These are phyloP conservation scores for Pichia sp. DNA, from an alignment of 1,139 yeast genomes.

Conservation along the genomic window DNA sequence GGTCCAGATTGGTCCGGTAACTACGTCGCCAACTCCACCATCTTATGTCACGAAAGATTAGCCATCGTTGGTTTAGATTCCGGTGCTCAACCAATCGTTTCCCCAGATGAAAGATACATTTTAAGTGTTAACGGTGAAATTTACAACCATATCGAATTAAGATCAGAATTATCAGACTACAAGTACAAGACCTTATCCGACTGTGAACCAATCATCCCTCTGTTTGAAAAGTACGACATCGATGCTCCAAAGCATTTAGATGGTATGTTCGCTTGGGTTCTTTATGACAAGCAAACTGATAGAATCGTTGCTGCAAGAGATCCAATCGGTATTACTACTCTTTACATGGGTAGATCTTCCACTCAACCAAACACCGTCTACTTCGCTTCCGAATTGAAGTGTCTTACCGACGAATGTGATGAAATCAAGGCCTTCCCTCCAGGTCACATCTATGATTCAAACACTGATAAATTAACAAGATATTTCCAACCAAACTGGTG, in stretches of 20 bases:
- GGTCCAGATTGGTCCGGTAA: slow-evolving; percentile 99
- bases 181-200: slow-evolving; percentile 84
- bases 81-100: slow-evolving; percentile 96
- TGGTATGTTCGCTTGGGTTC: slow-evolving; percentile 97
- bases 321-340: slow-evolving; percentile 95
- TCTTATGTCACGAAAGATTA: slow-evolving; percentile 89
- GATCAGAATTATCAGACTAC: slow-evolving; percentile 73
- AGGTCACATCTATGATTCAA: slow-evolving; percentile 94
- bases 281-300: slow-evolving; percentile 81
- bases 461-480: slow-evolving; percentile 79
- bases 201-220: slow-evolving; percentile 96
- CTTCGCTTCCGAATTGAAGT: slow-evolving; percentile 94
- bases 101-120: slow-evolving; percentile 68
- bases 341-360: slow-evolving; percentile 89
- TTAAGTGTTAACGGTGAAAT: slow-evolving; percentile 97
- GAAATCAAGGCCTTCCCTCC: slow-evolving; percentile 94
- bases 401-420: slow-evolving; percentile 93
- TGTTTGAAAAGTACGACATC: slow-evolving; percentile 78
- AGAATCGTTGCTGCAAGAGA: slow-evolving; percentile 96
- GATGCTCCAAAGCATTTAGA: slow-evolving; percentile 93
- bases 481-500: slow-evolving; percentile 95
- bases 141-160: slow-evolving; percentile 89
- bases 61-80: slow-evolving; percentile 95
- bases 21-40: slow-evolving; percentile 71
- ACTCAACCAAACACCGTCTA: slow-evolving; percentile 70